Base-by-base conservation (phyloP, 805 yeast species). In the Sungouiella blattae region DNA sequence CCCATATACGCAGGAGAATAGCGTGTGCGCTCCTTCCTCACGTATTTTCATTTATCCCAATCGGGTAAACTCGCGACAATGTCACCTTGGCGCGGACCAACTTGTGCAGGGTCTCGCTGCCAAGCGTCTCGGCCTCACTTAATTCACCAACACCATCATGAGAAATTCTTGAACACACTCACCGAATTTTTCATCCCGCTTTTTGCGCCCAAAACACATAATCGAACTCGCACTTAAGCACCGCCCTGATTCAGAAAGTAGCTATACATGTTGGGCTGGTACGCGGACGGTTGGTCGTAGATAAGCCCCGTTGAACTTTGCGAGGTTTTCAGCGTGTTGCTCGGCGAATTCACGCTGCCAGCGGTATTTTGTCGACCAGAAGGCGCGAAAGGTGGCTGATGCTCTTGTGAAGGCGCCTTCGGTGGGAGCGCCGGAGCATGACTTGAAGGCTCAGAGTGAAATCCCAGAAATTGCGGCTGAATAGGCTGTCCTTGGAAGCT, bases 231-330 rank as follows among this genome's bases (percentile, higher is more conserved):
- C n/a, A n/a, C n/a, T n/a, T n/a, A n/a, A n/a, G 21, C 32, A 13
- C 22, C 24, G 6, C 37, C 36, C 5, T 26, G 33, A 17, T 34
- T 36, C 31, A 36, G 37, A 36, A 68, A 67, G 35, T 58, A 64
- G 32, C 64, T 59, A 42, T 71, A 71, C 67, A 70, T 65, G 37
- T 69, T 59, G 2, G 76, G 73, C 43, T 67, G 65, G 46, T 71
- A 71, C 3, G 67, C 62, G 1, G 76, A 70, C 1, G 76, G 77
- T 22, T 53, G 50, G 36, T 54, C 50, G 47, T 54, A 57, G 29
- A 54, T 58, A 15, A 53, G 40, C n/a, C 47, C 52, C 22, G 38
- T 25, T 13, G 23, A 12, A 11, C 6, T 18, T 12, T 12, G 18
- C 22, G 8, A 11, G n/a, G 18, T 9, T 14, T 15, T 15, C 6